phyloP scores from a whole-genome alignment of 2,329 filamentous ascomycete species.

The Lasiodiplodia citricola region DNA sequence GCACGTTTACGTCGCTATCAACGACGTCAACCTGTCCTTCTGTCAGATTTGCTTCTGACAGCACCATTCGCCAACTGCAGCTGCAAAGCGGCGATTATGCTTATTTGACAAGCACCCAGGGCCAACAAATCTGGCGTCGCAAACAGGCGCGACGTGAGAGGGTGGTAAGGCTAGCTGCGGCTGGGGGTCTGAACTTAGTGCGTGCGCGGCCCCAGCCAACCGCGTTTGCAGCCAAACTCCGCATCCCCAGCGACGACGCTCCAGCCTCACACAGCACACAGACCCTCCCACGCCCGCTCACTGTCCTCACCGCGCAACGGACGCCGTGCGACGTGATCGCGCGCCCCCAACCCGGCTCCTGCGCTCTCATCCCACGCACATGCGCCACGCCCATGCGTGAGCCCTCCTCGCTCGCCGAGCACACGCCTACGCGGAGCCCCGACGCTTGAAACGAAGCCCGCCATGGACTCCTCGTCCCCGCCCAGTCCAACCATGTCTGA shows the following conservation, averaged over 20 bases:
- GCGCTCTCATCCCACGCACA: slow-evolving; percentile 18
- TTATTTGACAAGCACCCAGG: slow-evolving; percentile 5
- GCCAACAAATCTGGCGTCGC: not conserved
- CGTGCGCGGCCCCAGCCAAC: slow-evolving; percentile 13
- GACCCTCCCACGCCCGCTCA: slow-evolving; percentile 21
- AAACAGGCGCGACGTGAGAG: not conserved
- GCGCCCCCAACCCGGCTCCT: slow-evolving; percentile 19
- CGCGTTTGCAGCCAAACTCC: slow-evolving; percentile 1
- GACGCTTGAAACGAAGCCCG: slow-evolving; percentile 25
- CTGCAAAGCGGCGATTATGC: slow-evolving; percentile 7
- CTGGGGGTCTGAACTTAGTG: not conserved
- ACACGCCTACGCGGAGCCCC: slow-evolving; percentile 24
- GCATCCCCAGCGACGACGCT: slow-evolving; percentile 21
- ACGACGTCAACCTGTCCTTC: too few relatives aligned
- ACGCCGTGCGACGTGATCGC: slow-evolving; percentile 25
- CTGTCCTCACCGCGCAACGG: slow-evolving; percentile 19
- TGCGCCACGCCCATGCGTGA: slow-evolving; percentile 26
- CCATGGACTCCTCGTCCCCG: slow-evolving; percentile 41
- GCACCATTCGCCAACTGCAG: not conserved
- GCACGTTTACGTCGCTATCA: not conserved
- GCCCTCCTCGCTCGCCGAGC: slow-evolving; percentile 22
- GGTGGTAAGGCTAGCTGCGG: not conserved
- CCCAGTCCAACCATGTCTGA: slow-evolving; percentile 35
- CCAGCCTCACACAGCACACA: slow-evolving; percentile 23
- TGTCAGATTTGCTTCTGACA: not conserved